Evolutionary conservation across 1,284 basidiomycete species (phyloP).

Genomic region (Microbotryum intermedium): DNA sequence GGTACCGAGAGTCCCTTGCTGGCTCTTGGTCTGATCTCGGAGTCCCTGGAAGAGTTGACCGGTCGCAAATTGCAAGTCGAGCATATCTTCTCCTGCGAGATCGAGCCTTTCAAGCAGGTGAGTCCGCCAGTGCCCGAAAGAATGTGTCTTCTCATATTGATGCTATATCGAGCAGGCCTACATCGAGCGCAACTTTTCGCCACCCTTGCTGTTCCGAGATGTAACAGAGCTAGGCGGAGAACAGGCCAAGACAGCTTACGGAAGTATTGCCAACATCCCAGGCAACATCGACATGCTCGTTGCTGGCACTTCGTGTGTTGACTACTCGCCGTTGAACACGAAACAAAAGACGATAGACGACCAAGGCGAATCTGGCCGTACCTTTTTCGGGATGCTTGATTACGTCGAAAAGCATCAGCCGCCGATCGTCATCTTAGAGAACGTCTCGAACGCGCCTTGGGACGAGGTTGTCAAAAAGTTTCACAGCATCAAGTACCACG

Average conservation of each 20-base stretch:
- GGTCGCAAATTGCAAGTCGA: slow-evolving; percentile 61
- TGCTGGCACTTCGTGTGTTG: slow-evolving; percentile 91
- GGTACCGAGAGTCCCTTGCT: slow-evolving; percentile 91
- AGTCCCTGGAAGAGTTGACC: slow-evolving; percentile 62
- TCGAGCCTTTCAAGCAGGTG: slow-evolving; percentile 92
- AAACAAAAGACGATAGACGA: slow-evolving; percentile 80
- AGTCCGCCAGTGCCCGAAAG: background rate
- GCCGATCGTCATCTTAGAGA: slow-evolving; percentile 84
- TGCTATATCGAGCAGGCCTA: slow-evolving; percentile 48
- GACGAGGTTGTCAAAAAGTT: slow-evolving; percentile 65
- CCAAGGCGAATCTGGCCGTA: slow-evolving; percentile 62
- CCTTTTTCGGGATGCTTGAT: slow-evolving; percentile 61
- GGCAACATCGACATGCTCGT: slow-evolving; percentile 72
- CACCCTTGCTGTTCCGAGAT: slow-evolving; percentile 84
- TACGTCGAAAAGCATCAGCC: slow-evolving; percentile 84
- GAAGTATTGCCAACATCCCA: slow-evolving; percentile 72
- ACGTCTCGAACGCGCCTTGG: slow-evolving; percentile 90
- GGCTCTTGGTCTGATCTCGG: slow-evolving; percentile 72
- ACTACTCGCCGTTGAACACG: slow-evolving; percentile 91
- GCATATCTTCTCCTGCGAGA: slow-evolving; percentile 95
- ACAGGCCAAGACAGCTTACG: slow-evolving; percentile 70
- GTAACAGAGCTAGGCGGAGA: slow-evolving; percentile 65
- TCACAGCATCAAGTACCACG: slow-evolving; percentile 65
- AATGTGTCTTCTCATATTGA: background rate
- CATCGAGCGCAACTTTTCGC: slow-evolving; percentile 86